These are phyloP conservation scores for Alternaria dauci DNA, from an alignment of 2,329 filamentous ascomycete species.

Conservation along the genomic window DNA sequence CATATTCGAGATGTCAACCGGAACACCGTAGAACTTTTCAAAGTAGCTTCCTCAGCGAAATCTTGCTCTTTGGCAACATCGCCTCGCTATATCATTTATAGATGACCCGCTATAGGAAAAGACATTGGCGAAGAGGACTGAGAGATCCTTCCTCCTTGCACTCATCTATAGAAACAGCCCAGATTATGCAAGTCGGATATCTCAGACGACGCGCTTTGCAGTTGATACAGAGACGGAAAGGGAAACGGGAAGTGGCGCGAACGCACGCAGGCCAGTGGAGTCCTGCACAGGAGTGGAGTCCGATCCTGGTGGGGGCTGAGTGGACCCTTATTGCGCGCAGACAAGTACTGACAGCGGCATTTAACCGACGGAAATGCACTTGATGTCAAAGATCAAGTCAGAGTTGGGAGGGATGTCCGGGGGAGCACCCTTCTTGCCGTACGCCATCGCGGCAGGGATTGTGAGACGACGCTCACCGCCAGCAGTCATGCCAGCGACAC, in stretches of 20 bases:
- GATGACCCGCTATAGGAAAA: conserved; percentile 15
- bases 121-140: conserved; percentile 28
- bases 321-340: conserved; percentile 28
- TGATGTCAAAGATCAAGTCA: conserved; percentile 84
- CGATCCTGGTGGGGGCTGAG: conserved; percentile 29
- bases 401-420: conserved; percentile 93
- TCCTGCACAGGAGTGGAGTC: conserved; percentile 45
- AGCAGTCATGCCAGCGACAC: conserved; percentile 88
- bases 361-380: conserved; percentile 60
- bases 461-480: conserved; percentile 93
- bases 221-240: conserved; percentile 29
- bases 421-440: conserved; percentile 78
- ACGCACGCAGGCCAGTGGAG: conserved; percentile 26
- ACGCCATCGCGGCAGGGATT: conserved; percentile 86
- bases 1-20: conserved; percentile 15
- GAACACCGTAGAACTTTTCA: conserved; percentile 43
- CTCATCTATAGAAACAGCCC: conserved; percentile 35
- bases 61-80: conserved; percentile 26
- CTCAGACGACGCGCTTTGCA: conserved; percentile 50
- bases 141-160: conserved; percentile 56
- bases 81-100: conserved; percentile 47
- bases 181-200: conserved; percentile 55
- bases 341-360: conserved; percentile 4
- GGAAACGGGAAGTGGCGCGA: conserved; percentile 29
- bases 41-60: conserved; percentile 51